Evolutionary conservation across 805 yeast genomes (phyloP).

Genomic region (Yamadazyma tumulicola): DNA sequence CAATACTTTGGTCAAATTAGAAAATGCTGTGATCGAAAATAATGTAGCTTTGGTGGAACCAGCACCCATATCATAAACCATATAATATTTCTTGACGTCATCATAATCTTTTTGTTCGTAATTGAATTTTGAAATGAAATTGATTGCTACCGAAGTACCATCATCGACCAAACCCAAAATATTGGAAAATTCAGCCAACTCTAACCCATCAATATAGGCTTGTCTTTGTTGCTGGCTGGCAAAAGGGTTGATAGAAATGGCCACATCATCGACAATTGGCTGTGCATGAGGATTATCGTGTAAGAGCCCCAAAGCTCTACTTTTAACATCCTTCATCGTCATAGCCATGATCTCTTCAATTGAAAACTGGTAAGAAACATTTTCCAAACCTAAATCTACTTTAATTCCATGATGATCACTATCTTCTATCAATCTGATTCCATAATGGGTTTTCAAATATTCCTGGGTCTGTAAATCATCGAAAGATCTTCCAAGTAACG

Average conservation of each 20-base stretch:
- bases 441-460: slow-evolving; percentile 59
- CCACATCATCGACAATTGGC: slow-evolving; percentile 57
- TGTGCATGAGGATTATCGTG: slow-evolving; percentile 48
- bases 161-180: slow-evolving; percentile 76
- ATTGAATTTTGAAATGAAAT: slow-evolving; percentile 61
- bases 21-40: slow-evolving; percentile 54
- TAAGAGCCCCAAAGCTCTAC: slow-evolving; percentile 62
- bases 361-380: slow-evolving; percentile 30
- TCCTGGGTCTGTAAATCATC: slow-evolving; percentile 43
- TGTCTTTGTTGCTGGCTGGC: slow-evolving; percentile 62
- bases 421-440: slow-evolving; percentile 44
- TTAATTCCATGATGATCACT: slow-evolving; percentile 49
- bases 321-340: slow-evolving; percentile 64
- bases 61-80: slow-evolving; percentile 89
- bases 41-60: slow-evolving; percentile 86
- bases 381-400: slow-evolving; percentile 43
- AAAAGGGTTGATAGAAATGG: slow-evolving; percentile 74
- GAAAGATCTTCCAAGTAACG: slow-evolving; percentile 63
- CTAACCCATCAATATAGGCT: slow-evolving; percentile 70
- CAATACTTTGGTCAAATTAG: slow-evolving; percentile 41
- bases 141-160: slow-evolving; percentile 87
- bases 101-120: slow-evolving; percentile 31
- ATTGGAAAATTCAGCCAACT: slow-evolving; percentile 57
- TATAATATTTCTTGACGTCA: slow-evolving; percentile 49
- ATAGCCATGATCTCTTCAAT: slow-evolving; percentile 84